These are phyloP conservation scores for Myxozyma vanderwaltii DNA, from an alignment of 805 yeast genomes.

Conservation along the genomic window DNA sequence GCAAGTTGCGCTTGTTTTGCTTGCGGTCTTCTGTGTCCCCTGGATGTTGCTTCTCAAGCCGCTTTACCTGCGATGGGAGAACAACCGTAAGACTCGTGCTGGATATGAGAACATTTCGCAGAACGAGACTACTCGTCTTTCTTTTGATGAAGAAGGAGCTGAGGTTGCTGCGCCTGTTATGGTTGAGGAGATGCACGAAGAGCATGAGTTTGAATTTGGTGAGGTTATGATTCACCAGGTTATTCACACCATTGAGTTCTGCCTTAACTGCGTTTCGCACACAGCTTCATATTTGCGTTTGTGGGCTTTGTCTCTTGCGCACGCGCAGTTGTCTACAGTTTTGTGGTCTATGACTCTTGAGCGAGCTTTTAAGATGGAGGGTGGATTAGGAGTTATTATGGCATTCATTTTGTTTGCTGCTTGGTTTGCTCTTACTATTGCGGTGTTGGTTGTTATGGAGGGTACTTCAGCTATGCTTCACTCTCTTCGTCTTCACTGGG, in stretches of 20 bases:
- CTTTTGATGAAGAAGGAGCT: conserved; percentile 44
- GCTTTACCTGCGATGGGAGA: conserved; percentile 60
- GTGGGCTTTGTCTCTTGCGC: conserved; percentile 97
- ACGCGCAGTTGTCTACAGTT: conserved; percentile 92
- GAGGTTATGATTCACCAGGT: conserved; percentile 97
- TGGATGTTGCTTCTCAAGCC: conserved; percentile 89
- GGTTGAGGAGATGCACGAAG: conserved; percentile 51
- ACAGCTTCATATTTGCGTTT: conserved; percentile 94
- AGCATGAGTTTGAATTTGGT: conserved; percentile 72
- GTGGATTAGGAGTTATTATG: conserved; percentile 66
- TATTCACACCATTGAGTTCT: conserved; percentile 95
- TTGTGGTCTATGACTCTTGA: conserved; percentile 94
- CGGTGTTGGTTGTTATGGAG: conserved; percentile 93
- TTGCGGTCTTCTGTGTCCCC: conserved; percentile 91
- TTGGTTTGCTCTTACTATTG: conserved; percentile 93
- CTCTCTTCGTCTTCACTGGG: conserved; percentile 98
- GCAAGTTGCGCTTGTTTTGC: conserved; percentile 67
- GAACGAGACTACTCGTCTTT: conserved; percentile 42
- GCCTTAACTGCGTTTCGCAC: conserved; percentile 96
- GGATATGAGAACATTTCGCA: conserved; percentile 56
- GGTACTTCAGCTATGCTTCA: conserved; percentile 99
- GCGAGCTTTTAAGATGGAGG: conserved; percentile 70
- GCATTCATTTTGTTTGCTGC: conserved; percentile 82
- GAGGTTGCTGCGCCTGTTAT: conserved; percentile 40
- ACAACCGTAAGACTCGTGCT: conserved; percentile 53